Evolutionary conservation across 2,329 filamentous ascomycete genomes (phyloP).

Genomic region (Cladosporium sp.): DNA sequence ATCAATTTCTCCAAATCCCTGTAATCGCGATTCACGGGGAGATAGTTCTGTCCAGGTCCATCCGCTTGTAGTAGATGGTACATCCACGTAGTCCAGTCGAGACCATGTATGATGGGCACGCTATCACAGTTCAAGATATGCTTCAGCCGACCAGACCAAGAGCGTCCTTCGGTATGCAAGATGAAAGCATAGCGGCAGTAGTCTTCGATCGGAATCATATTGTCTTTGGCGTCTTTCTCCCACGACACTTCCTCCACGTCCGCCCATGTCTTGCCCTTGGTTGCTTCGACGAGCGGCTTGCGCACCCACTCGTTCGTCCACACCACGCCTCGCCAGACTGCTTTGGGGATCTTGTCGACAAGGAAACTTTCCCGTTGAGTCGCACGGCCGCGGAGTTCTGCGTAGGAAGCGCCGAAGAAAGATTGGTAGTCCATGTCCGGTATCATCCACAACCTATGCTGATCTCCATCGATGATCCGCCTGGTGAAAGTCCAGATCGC

Average conservation of each 20-base stretch:
- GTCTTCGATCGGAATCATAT: constrained; percentile 30
- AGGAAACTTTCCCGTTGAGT: constrained; percentile 26
- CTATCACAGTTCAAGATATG: constrained; percentile 34
- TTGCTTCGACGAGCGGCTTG: constrained; percentile 33
- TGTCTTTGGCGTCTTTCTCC: constrained; percentile 19
- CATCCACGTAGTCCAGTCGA: constrained; percentile 29
- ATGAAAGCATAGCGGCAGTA: constrained; percentile 31
- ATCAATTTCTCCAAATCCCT: constrained; percentile 32
- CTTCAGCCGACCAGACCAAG: constrained; percentile 33
- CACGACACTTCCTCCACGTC: constrained; percentile 37
- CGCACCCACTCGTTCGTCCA: constrained; percentile 32
- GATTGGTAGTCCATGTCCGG: constrained; percentile 55
- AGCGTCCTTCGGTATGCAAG: constrained; percentile 33
- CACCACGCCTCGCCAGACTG: constrained; percentile 35
- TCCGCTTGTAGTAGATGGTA: constrained; percentile 29
- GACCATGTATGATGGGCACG: constrained; percentile 30
- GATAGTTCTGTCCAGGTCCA: constrained; percentile 33
- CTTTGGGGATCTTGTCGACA: constrained; percentile 31
- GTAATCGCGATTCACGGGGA: constrained; percentile 30
- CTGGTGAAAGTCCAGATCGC: constrained; percentile 28
- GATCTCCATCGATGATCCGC: constrained; percentile 30
- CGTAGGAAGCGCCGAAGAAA: constrained; percentile 33
- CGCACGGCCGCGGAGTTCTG: constrained; percentile 23
- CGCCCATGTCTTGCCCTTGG: constrained; percentile 37
- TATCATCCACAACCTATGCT: constrained; percentile 51